These are phyloP conservation scores for Heliosperma pusillum DNA, from an alignment of 148 eudicot genomes.

Conservation along the genomic window DNA sequence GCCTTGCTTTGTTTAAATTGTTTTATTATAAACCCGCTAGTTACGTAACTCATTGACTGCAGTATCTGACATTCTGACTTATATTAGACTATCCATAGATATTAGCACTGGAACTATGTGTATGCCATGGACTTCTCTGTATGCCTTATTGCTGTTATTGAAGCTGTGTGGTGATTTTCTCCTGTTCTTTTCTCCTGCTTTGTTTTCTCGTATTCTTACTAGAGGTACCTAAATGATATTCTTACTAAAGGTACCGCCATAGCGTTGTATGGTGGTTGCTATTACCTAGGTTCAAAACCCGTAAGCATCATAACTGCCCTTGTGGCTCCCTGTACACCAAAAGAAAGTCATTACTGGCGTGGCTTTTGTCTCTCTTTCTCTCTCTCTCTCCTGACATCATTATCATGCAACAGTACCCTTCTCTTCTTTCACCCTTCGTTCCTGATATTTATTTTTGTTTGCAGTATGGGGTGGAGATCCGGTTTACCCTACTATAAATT, in stretches of 20 bases:
- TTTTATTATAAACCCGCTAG: not conserved
- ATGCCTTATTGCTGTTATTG: not conserved
- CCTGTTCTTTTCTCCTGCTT: not conserved
- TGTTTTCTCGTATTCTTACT: not conserved
- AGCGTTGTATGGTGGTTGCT: too few relatives aligned
- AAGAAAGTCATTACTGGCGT: not conserved
- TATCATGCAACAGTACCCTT: not conserved
- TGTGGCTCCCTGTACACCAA: too few relatives aligned
- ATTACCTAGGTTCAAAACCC: too few relatives aligned
- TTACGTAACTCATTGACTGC: not conserved
- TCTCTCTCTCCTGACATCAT: slow-evolving; percentile 7
- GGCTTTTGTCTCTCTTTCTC: slow-evolving; percentile 5
- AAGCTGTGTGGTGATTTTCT: slow-evolving; percentile 2
- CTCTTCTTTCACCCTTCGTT: not conserved
- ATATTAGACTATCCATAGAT: not conserved
- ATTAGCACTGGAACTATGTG: not conserved
- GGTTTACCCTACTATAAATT: slow-evolving; percentile 95
- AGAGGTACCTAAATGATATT: not conserved
- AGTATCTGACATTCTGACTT: not conserved
- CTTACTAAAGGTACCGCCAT: not conserved
- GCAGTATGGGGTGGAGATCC: slow-evolving; percentile 99
- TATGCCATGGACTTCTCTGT: not conserved
- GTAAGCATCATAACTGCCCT: too few relatives aligned
- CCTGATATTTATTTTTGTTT: slow-evolving; percentile 12
- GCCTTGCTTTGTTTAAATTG: not conserved